Percentiles rank a stretch among this genome's conserved stretches.
phyloP scores from a whole-genome alignment of 2,329 filamentous ascomycete species.

The Chaetomiaceae sp. region DNA sequence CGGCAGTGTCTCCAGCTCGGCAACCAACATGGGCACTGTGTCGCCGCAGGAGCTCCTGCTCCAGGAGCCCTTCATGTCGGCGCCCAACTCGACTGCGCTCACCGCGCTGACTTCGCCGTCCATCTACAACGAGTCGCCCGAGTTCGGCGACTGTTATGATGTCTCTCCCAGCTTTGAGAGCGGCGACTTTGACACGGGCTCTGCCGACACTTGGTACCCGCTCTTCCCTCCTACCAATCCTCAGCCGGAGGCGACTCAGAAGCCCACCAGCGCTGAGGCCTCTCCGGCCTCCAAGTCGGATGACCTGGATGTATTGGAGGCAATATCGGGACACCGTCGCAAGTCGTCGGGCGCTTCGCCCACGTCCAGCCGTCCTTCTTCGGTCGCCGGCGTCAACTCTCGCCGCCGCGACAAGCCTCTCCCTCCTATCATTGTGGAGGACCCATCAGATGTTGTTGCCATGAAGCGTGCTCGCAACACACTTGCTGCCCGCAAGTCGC shows the following conservation, averaged over 20 bases:
- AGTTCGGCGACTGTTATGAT: constrained; percentile 62
- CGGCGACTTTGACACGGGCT: constrained; percentile 47
- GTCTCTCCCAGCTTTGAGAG: constrained; percentile 70
- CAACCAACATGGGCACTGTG: constrained; percentile 60
- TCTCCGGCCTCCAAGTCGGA: constrained; percentile 42
- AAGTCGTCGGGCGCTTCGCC: constrained; percentile 43
- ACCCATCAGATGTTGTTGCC: constrained; percentile 67
- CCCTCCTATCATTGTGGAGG: constrained; percentile 68
- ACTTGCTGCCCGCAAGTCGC: constrained; percentile 86
- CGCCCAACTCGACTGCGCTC: constrained; percentile 74
- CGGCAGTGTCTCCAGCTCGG: constrained; percentile 42
- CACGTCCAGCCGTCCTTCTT: constrained; percentile 53
- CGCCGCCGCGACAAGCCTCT: constrained; percentile 77
- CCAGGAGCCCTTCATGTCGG: constrained; percentile 62
- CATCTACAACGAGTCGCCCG: constrained; percentile 70
- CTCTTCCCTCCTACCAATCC: constrained; percentile 56
- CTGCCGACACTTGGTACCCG: constrained; percentile 61
- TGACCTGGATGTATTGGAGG: constrained; percentile 42
- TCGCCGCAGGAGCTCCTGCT: constrained; percentile 78
- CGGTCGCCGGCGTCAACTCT: constrained; percentile 61
- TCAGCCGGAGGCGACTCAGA: constrained; percentile 23
- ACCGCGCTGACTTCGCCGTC: constrained; percentile 83
- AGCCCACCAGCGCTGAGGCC: constrained; percentile 27
- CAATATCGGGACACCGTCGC: constrained; percentile 35
- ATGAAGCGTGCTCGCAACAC: constrained; percentile 94